Conservation (phyloP, 2,329 filamentous ascomycete species). For the Apiospora hydei region DNA sequence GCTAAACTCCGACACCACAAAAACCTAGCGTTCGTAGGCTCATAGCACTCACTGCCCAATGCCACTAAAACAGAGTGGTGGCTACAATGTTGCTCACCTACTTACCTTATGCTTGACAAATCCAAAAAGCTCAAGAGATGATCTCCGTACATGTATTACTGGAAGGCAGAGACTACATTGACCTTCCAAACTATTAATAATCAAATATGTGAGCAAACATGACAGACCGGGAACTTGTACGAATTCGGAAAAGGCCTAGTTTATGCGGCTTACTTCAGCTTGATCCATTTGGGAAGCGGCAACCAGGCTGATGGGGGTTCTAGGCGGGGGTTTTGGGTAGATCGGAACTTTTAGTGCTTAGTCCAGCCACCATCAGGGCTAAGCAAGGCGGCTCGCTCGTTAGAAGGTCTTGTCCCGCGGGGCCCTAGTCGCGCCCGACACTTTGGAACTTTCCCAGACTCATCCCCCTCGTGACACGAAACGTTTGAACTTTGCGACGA, state of each 20-base stretch:
- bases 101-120: background rate
- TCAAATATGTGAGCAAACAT: background rate
- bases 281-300: background rate
- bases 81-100: background rate
- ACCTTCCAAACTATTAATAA: background rate
- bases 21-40: background rate
- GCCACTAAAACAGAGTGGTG: background rate
- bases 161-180: no score
- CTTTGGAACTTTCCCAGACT: background rate
- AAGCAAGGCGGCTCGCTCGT: background rate
- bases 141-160: no score
- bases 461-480: background rate
- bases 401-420: background rate
- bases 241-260: background rate
- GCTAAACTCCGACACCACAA: background rate
- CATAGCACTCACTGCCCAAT: background rate
- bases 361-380: background rate
- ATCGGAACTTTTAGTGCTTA: constrained; percentile 15
- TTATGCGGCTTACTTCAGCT: constrained; percentile 6
- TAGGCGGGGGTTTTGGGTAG: constrained; percentile 9
- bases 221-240: background rate
- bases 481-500: background rate
- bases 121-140: no score
- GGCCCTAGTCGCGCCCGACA: background rate
- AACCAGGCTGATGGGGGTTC: background rate